Conservation (phyloP, 495 filamentous ascomycete genomes). For the Neurospora sp. region DNA sequence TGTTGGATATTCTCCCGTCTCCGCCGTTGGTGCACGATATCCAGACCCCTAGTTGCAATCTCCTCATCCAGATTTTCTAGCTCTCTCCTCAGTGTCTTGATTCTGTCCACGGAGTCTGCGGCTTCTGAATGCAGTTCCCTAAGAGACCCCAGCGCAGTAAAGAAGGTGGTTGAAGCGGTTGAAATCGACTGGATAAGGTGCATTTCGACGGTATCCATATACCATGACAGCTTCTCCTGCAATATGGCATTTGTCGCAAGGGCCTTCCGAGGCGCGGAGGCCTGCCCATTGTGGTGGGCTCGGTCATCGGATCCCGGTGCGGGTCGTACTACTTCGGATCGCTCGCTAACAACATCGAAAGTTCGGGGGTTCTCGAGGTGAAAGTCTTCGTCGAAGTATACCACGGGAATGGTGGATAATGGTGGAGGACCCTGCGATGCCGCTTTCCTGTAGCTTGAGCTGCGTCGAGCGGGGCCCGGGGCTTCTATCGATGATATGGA, state of each 20-base stretch:
- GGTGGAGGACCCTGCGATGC: conserved; percentile 61
- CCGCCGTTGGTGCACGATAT: conserved; percentile 72
- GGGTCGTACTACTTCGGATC: conserved; percentile 79
- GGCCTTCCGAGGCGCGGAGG: conserved; percentile 62
- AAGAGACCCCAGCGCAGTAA: conserved; percentile 85
- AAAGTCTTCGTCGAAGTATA: conserved; percentile 95
- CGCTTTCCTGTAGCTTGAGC: conserved; percentile 40
- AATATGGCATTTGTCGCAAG: conserved; percentile 94
- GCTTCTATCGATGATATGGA: conserved; percentile 43
- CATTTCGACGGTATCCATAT: conserved; percentile 98
- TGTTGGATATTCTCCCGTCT: conserved; percentile 77
- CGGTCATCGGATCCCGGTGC: conserved; percentile 47
- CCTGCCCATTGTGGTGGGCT: conserved; percentile 49
- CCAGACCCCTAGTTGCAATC: conserved; percentile 76
- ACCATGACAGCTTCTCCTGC: conserved; percentile 99
- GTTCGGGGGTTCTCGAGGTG: conserved; percentile 92
- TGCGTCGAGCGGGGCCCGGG: conserved; percentile 35
- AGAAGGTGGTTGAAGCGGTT: conserved; percentile 90
- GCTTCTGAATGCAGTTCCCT: conserved; percentile 87
- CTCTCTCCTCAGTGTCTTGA: conserved; percentile 70
- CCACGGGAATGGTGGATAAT: conserved; percentile 77
- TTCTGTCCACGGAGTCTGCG: conserved; percentile 79
- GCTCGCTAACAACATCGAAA: conserved; percentile 93
- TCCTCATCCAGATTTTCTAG: conserved; percentile 71
- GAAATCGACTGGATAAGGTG: conserved; percentile 96